Base-by-base conservation (phyloP, 2,329 filamentous ascomycete genomes). In the Fusarium acutatum region DNA sequence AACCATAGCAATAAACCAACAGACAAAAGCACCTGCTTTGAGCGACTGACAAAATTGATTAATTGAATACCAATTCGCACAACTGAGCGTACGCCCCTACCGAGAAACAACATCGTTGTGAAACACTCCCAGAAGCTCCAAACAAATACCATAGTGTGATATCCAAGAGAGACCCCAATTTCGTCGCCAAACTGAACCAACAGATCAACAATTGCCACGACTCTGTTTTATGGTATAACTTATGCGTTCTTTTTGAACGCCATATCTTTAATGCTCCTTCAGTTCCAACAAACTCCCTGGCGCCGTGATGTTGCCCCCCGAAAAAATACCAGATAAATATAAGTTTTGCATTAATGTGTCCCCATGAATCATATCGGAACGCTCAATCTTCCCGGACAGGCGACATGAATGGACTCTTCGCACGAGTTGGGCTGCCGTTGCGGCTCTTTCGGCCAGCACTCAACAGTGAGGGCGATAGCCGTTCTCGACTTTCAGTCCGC, bases 401-500 rank as follows among this genome's bases (percentile, higher is more conserved):
- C 49, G 84, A 82, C 84, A 88, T 86, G 52, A 89, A 79, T 2
- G 89, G 88, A 69, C 88, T 91, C 79, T 91, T 91, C 70, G 87
- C 74, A 75, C 89, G 84, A 15, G 89, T 90, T 14, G 88, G 89
- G 75, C 89, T 91, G 26, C 83, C 85, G 22, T 87, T 84, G 63
- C 88, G 84, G 80, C 88, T 90, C 79, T 88, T 84, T 80, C 89
- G 81, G 30, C 89, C 89, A 4, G 88, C 88, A 56, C 85, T 87
- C 69, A 89, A 80, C 83, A 88, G 74, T 14, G 84, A 88, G 20
- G 89, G 87, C 22, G 88, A 86, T 41, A 98, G 82, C 65, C 94
- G 88, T 79, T 98, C 96, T 60, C 94, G 87, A 80, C 94, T 97
- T 80, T 98, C 96, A 1, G 94, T 97, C 74, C 96, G 86, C 6